A percentile compares a stretch with the other conserved stretches of the same genome.
phyloP scores from a whole-genome alignment of 148 eudicot species.

The Dysphania ambrosioides region DNA sequence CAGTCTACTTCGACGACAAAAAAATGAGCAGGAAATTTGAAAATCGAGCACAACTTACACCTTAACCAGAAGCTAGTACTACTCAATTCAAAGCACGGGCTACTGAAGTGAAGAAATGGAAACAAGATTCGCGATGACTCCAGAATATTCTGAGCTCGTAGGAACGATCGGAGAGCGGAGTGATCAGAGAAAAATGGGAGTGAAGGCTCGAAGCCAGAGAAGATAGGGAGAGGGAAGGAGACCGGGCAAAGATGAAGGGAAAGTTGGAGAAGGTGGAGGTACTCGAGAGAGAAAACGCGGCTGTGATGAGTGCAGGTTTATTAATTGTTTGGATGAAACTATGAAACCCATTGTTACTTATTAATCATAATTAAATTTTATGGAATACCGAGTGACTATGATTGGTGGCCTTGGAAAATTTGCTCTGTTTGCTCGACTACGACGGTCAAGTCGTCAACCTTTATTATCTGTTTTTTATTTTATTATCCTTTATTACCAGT shows the following conservation, averaged over 20 bases:
- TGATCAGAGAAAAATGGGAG: neutral
- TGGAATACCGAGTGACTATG: neutral
- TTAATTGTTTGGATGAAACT: too few relatives aligned
- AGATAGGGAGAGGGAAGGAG: neutral
- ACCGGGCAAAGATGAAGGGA: conserved; percentile 13
- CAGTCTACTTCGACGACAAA: neutral
- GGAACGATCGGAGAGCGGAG: neutral
- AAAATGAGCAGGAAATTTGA: too few relatives aligned
- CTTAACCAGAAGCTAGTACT: neutral
- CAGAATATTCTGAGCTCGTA: neutral
- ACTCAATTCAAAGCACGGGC: neutral
- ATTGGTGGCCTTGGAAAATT: conserved; percentile 27
- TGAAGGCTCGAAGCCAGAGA: conserved; percentile 2
- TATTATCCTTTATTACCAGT: too few relatives aligned
- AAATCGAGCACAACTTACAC: neutral
- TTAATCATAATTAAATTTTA: too few relatives aligned
- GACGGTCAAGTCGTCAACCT: conserved; percentile 5
- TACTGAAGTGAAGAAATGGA: neutral
- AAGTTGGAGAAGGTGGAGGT: neutral
- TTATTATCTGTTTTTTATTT: too few relatives aligned
- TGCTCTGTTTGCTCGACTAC: conserved; percentile 11
- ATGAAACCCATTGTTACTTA: too few relatives aligned
- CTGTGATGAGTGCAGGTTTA: neutral
- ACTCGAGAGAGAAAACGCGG: conserved; percentile 29
- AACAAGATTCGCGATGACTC: neutral